Percentiles rank a stretch among this genome's conserved stretches.
Evolutionary conservation across 805 yeast species (phyloP).

Genomic region (Hanseniaspora meyeri): DNA sequence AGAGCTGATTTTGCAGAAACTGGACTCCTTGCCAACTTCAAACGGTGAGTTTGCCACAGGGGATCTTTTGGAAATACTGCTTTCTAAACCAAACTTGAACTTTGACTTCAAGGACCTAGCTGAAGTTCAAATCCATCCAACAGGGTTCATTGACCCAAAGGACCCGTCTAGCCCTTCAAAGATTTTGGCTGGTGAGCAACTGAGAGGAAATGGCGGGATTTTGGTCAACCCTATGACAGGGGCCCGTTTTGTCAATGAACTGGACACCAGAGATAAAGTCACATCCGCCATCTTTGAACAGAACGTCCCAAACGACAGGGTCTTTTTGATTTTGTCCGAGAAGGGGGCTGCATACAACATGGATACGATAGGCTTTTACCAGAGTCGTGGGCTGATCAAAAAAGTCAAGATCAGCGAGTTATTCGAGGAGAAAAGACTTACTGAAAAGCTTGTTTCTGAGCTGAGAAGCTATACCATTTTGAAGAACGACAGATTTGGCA

Average conservation of each 20-base stretch:
- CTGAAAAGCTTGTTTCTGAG: constrained; percentile 18
- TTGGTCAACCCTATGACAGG: constrained; percentile 35
- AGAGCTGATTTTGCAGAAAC: constrained; percentile 18
- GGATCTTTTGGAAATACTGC: constrained; percentile 35
- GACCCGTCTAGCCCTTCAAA: constrained; percentile 36
- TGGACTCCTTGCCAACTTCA: constrained; percentile 39
- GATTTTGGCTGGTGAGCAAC: constrained; percentile 47
- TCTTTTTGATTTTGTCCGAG: constrained; percentile 30
- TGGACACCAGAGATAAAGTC: constrained; percentile 42
- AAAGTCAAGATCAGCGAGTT: constrained; percentile 26
- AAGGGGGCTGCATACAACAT: constrained; percentile 35
- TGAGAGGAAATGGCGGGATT: constrained; percentile 50
- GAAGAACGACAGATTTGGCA: constrained; percentile 27
- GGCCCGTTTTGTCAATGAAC: constrained; percentile 42
- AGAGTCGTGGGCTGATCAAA: constrained; percentile 29
- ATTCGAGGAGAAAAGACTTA: constrained; percentile 18
- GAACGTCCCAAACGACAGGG: constrained; percentile 21
- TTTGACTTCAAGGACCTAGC: constrained; percentile 46
- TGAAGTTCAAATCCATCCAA: constrained; percentile 50
- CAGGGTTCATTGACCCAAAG: constrained; percentile 42
- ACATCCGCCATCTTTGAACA: constrained; percentile 31
- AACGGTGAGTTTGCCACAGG: constrained; percentile 47
- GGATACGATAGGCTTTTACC: constrained; percentile 42
- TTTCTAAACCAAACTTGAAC: constrained; percentile 34
- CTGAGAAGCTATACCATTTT: constrained; percentile 18